Evolutionary conservation across 1,284 basidiomycete species (phyloP).

Genomic region (Apiotrichum laibachii): DNA sequence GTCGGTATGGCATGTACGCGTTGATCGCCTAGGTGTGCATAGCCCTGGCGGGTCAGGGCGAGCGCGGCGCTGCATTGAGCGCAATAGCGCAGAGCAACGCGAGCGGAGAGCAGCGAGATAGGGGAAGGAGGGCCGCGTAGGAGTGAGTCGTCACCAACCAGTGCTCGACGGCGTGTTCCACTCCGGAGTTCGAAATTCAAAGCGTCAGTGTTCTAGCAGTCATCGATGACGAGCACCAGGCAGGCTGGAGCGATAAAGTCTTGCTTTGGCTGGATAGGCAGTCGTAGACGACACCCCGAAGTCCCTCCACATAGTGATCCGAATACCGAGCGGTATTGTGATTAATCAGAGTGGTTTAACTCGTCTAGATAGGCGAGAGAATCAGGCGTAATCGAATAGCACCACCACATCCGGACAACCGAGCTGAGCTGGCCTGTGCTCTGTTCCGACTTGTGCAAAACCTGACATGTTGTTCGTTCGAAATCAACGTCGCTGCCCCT

Average conservation of each 20-base stretch:
- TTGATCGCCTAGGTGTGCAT: slow-evolving; percentile 2
- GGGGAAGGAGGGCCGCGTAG: neutral
- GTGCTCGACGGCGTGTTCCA: neutral
- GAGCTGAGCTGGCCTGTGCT: neutral
- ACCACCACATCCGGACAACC: neutral
- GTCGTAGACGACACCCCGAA: neutral
- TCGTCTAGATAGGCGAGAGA: slow-evolving; percentile 6
- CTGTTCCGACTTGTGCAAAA: neutral
- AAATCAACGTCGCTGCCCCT: too few species aligned
- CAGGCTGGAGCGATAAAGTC: neutral
- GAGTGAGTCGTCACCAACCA: neutral
- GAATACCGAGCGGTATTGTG: neutral
- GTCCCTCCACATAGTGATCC: neutral
- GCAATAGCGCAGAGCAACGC: neutral
- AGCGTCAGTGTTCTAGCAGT: neutral
- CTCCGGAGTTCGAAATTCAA: neutral
- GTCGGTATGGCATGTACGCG: neutral
- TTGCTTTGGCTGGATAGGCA: neutral
- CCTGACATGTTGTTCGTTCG: too few species aligned
- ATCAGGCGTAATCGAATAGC: slow-evolving; percentile 1
- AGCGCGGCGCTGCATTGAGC: neutral
- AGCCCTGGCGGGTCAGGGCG: neutral
- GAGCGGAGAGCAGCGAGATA: neutral
- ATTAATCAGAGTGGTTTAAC: too few species aligned
- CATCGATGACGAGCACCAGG: neutral